phyloP scores from a whole-genome alignment of 108 stramenopile species.

The Skeletonema potamos region DNA sequence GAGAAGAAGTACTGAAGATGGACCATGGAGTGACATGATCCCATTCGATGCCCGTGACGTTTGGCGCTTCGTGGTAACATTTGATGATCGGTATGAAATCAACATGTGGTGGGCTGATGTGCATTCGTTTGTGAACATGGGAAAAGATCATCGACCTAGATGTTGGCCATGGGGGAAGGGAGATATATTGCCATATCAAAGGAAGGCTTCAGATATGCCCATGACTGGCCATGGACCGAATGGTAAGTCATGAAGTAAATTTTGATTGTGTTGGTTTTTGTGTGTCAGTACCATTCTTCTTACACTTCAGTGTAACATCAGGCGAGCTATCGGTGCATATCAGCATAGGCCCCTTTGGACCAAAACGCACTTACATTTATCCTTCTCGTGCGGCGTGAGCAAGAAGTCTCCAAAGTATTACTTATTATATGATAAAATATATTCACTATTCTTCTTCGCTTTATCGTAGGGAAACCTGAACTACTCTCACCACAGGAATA shows the following conservation, averaged over 20 bases:
- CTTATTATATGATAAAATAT: not conserved
- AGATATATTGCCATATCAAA: conserved; percentile 13
- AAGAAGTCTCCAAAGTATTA: too few relatives aligned
- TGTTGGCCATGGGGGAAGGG: conserved; percentile 34
- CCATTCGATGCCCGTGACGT: conserved; percentile 33
- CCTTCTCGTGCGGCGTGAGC: not conserved
- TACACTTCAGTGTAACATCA: too few relatives aligned
- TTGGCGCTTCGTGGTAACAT: conserved; percentile 14
- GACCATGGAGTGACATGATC: conserved; percentile 23
- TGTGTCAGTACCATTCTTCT: not conserved
- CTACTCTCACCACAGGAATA: too few relatives aligned
- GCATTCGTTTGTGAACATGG: conserved; percentile 18
- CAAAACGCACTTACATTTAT: not conserved
- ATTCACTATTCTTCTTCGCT: not conserved
- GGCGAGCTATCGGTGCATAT: not conserved
- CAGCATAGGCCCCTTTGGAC: not conserved
- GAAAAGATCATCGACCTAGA: conserved; percentile 4
- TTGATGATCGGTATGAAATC: conserved; percentile 17
- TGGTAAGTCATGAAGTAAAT: conserved; percentile 5
- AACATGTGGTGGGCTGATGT: conserved; percentile 5
- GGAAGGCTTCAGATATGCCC: conserved; percentile 18
- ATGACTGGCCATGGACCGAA: conserved; percentile 14
- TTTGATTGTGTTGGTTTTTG: not conserved
- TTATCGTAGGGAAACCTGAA: too few relatives aligned
- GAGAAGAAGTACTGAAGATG: conserved; percentile 20